A percentile compares a stretch with the other conserved stretches of the same genome.
phyloP scores from a whole-genome alignment of 2,329 filamentous ascomycete genomes.

The Cytospora paraplurivora region DNA sequence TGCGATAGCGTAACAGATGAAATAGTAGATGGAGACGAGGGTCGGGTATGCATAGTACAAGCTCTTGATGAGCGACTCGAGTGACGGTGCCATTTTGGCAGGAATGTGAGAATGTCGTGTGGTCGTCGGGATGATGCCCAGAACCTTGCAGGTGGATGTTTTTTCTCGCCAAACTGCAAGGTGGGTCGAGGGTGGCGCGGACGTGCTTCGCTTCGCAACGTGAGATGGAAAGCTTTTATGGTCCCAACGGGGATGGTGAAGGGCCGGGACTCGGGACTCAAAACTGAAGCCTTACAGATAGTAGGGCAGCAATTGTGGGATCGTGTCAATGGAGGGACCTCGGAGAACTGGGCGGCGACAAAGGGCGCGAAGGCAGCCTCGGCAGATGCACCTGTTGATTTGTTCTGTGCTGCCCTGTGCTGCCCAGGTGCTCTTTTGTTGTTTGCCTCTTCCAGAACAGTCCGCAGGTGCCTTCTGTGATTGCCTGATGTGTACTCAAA shows the following conservation, averaged over 20 bases:
- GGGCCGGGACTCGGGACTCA: constrained; percentile 1
- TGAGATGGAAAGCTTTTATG: not conserved
- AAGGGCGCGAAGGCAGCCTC: not conserved
- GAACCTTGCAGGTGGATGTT: not conserved
- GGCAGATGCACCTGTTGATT: not conserved
- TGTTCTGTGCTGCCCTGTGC: not conserved
- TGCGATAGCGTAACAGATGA: constrained; percentile 51
- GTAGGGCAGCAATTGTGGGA: constrained; percentile 2
- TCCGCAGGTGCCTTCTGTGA: not conserved
- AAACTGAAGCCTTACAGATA: not conserved
- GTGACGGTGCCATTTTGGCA: constrained; percentile 28
- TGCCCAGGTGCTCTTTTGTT: not conserved
- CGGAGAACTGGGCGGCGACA: not conserved
- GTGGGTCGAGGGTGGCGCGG: not conserved
- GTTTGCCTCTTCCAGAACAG: not conserved
- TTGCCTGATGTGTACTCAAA: too few species aligned
- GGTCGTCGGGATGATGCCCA: not conserved
- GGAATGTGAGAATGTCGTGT: not conserved
- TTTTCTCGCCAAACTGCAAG: not conserved
- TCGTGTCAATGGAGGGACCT: constrained; percentile 1
- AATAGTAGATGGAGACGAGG: constrained; percentile 59
- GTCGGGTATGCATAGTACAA: constrained; percentile 64
- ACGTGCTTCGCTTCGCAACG: not conserved
- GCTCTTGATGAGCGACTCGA: constrained; percentile 42
- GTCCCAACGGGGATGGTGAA: not conserved